These are phyloP conservation scores for Aureobasidium musti DNA, from an alignment of 2,329 filamentous ascomycete species.

Conservation along the genomic window DNA sequence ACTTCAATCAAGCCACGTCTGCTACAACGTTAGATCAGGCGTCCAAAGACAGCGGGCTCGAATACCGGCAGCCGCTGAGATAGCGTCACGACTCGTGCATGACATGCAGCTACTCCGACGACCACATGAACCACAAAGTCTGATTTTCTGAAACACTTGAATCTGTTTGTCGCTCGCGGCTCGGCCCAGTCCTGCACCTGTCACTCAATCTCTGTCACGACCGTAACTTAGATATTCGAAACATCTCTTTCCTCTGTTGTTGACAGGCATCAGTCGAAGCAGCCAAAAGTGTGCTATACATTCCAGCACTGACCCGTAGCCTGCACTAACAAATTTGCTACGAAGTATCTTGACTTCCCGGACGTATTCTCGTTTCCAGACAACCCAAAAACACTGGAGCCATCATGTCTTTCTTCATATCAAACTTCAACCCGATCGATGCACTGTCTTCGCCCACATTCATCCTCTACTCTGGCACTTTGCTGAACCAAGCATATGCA, in stretches of 20 bases:
- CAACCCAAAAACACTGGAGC: background rate
- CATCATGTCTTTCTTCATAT: background rate
- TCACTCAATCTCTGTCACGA: background rate
- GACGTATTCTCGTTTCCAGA: background rate
- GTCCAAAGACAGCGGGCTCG: background rate
- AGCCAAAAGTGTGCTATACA: background rate
- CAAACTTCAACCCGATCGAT: background rate
- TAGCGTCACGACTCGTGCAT: conserved; percentile 15
- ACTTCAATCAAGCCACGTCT: background rate
- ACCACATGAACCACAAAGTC: conserved; percentile 7
- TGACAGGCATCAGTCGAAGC: background rate
- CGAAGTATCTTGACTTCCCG: background rate
- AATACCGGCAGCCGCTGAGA: background rate
- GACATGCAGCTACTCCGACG: conserved; percentile 15
- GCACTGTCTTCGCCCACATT: conserved; percentile 7
- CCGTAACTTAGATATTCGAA: background rate
- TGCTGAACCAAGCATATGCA: conserved; percentile 19
- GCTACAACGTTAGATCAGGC: background rate
- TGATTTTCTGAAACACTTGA: background rate
- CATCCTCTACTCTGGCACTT: background rate
- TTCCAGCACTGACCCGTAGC: background rate
- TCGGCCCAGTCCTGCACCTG: conserved; percentile 22
- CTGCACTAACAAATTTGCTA: background rate
- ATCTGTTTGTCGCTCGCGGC: conserved; percentile 4
- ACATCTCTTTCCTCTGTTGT: background rate